Base-by-base conservation (phyloP, 192 early-diverging fungal species). In the Podila epigama region DNA sequence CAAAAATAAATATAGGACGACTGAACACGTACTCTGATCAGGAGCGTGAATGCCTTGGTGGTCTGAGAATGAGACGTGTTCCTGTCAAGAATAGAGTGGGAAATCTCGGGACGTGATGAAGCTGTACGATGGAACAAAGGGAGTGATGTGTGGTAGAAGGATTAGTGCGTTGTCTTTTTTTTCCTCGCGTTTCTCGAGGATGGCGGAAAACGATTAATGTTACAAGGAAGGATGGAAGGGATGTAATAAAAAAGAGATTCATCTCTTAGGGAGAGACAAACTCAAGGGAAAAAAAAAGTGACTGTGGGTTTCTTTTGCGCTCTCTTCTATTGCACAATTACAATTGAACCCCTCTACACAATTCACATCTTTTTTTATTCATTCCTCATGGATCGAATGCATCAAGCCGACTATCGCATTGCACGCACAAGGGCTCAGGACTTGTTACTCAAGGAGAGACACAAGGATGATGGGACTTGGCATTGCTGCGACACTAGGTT, bases 391-490 rank as follows among this genome's bases (percentile, higher is more conserved):
- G 55, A 57, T 33, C 32, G 16, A 12, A 4, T 35, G 29, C 18
- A 57, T 33, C 15, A 6, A 18, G 25, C 48, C 48, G 48, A 51
- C 48, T n/a, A 10, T 20, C 55, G 55, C 27, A 68, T 52, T 9
- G 66, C 61, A 44, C 66, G 61, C 36, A 77, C 53, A 13, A 8
- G 32, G 3, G 73, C 66, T 2, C 66, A 64, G 35, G 57, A 68
- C 28, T 42, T 41, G 0, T 33, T 77, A 22, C 51, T 77, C 18
- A 42, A 53, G 4, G 66, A 68, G 18, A 57, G 66, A 37, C 16
- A 37, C 27, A 58, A 54, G 22, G 73, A 48, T 4, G 51, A 64
- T 16, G 48, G 28, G 18, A 28, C n/a, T 6, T 77, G 73, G 73
- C 29, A 54, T 3, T 77, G 73, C 27, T 77, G 73, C 22, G 61